Conservation (phyloP, 768 basidiomycete species). For the Tulasnella sp. region DNA sequence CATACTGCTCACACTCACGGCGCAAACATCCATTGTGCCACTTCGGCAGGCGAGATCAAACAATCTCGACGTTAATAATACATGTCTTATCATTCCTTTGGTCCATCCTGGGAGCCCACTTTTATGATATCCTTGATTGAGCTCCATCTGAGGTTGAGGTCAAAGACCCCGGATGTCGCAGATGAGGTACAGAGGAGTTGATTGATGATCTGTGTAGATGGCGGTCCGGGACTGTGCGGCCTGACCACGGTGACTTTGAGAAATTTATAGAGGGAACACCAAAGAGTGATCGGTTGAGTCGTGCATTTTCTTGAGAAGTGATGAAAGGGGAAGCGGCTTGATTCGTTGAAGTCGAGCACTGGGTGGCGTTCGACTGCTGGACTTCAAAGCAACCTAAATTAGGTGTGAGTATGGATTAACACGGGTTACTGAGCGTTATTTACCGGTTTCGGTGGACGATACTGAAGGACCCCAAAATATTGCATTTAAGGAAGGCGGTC, state of each 20-base stretch:
- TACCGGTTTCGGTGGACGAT: not conserved
- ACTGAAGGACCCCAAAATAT: not conserved
- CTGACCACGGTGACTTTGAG: not conserved
- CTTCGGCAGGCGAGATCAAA: too few relatives aligned
- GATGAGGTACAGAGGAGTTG: not conserved
- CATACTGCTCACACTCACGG: too few relatives aligned
- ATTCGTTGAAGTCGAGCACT: not conserved
- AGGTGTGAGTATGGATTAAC: not conserved
- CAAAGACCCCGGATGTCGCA: not conserved
- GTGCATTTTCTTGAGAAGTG: not conserved
- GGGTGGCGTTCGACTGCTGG: not conserved
- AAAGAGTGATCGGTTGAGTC: not conserved
- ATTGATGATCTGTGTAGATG: not conserved
- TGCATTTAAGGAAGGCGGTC: not conserved
- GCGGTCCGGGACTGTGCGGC: too few relatives aligned
- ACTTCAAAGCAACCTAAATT: not conserved
- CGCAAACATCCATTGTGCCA: too few relatives aligned
- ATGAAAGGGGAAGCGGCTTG: not conserved
- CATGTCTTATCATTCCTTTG: too few relatives aligned
- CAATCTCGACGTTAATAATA: too few relatives aligned
- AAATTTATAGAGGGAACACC: not conserved
- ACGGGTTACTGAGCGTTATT: not conserved
- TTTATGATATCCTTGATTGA: too few relatives aligned
- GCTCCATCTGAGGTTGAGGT: too few relatives aligned
- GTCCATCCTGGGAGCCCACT: too few relatives aligned